Evolutionary conservation across 345 rosid species (phyloP).

Genomic region (Anacardium occidentale): DNA sequence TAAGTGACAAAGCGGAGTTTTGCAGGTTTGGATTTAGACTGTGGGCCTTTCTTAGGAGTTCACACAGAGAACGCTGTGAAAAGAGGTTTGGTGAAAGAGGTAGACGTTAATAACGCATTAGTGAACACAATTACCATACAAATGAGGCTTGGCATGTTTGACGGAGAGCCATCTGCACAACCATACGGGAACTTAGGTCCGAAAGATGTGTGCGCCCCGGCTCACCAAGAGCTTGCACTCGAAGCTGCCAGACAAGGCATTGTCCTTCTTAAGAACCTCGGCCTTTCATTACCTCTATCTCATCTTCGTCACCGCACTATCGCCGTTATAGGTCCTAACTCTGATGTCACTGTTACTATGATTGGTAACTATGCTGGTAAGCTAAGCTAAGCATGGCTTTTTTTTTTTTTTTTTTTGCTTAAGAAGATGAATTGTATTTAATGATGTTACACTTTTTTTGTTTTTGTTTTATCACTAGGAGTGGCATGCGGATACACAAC

Average conservation of each 20-base stretch:
- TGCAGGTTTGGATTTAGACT: slow-evolving; percentile 87
- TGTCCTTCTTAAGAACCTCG: slow-evolving; percentile 74
- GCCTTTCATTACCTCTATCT: slow-evolving; percentile 62
- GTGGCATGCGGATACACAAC: slow-evolving; percentile 74
- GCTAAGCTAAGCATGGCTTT: background rate
- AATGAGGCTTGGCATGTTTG: slow-evolving; percentile 91
- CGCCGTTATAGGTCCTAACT: slow-evolving; percentile 83
- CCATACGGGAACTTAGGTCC: slow-evolving; percentile 66
- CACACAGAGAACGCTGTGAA: slow-evolving; percentile 53
- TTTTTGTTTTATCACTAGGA: slow-evolving; percentile 23
- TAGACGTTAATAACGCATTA: slow-evolving; percentile 61
- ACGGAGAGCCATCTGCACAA: slow-evolving; percentile 61
- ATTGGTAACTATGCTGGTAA: slow-evolving; percentile 93
- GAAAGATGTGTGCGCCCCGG: slow-evolving; percentile 66
- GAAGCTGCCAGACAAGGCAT: slow-evolving; percentile 94
- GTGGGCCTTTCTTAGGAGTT: slow-evolving; percentile 64
- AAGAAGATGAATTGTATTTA: too few species aligned
- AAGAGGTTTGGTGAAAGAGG: slow-evolving; percentile 45
- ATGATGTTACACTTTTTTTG: background rate
- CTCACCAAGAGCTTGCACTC: slow-evolving; percentile 73
- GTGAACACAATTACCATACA: slow-evolving; percentile 65
- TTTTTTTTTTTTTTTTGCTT: background rate
- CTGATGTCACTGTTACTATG: slow-evolving; percentile 75
- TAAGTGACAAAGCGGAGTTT: background rate
- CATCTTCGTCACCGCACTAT: slow-evolving; percentile 46